Conservation (phyloP, 163 green algal species). For the Chloromonas sp. region DNA sequence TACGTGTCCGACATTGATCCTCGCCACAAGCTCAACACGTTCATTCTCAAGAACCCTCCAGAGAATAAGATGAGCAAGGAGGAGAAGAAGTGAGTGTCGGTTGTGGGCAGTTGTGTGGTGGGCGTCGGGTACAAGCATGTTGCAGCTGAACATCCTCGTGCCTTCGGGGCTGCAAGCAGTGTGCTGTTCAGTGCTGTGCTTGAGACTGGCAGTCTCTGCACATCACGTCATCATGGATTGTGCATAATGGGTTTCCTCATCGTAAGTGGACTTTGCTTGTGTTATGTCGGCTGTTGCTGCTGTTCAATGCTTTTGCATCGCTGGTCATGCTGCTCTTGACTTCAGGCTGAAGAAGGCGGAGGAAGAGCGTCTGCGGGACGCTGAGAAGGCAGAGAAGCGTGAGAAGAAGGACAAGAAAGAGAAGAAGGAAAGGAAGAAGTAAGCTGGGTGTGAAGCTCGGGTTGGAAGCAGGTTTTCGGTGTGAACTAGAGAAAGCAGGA, state of each 20-base stretch:
- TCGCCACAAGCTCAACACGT: constrained; percentile 93
- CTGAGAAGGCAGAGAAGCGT: constrained; percentile 61
- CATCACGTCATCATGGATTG: not conserved
- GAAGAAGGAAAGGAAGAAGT: constrained; percentile 47
- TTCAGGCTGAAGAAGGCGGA: constrained; percentile 81
- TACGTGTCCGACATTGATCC: constrained; percentile 85
- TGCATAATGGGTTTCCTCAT: not conserved
- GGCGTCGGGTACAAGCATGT: too few species aligned
- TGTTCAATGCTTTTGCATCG: not conserved
- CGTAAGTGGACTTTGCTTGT: not conserved
- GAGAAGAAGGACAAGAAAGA: constrained; percentile 65
- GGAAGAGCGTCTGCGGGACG: constrained; percentile 79
- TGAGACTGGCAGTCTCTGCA: not conserved
- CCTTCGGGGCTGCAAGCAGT: too few species aligned
- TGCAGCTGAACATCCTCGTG: too few species aligned
- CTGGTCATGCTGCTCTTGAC: not conserved
- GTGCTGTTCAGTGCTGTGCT: too few species aligned
- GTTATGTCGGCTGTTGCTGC: not conserved
- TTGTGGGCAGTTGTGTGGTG: not conserved
- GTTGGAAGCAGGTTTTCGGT: too few species aligned
- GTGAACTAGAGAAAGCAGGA: too few species aligned
- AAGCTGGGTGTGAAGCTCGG: not conserved
- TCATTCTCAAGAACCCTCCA: constrained; percentile 98
- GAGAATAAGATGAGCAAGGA: constrained; percentile 89
- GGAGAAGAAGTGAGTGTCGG: constrained; percentile 71